Percentiles rank a stretch among this genome's conserved stretches.
phyloP scores from a whole-genome alignment of 495 filamentous ascomycete genomes.

The Penicillium verhagenii region DNA sequence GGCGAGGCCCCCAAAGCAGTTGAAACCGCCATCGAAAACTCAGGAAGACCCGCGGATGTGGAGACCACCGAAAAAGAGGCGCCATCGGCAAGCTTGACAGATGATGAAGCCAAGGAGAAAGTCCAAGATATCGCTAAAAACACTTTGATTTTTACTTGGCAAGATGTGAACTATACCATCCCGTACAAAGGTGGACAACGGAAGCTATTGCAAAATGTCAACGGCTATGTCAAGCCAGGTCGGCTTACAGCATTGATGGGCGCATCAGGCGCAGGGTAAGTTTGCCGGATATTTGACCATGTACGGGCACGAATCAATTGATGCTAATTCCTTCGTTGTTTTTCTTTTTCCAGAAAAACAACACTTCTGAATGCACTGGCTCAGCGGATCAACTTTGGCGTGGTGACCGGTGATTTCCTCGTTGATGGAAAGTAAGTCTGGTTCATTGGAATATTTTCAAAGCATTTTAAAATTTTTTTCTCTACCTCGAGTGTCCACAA shows the following conservation, averaged over 20 bases:
- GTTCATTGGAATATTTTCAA: background rate
- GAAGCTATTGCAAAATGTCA: conserved; percentile 59
- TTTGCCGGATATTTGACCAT: background rate
- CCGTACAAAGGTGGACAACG: conserved; percentile 58
- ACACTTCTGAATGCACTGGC: conserved; percentile 56
- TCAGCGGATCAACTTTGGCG: conserved; percentile 54
- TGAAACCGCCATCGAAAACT: conserved; percentile 39
- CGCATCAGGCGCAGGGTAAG: conserved; percentile 61
- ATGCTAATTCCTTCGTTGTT: no score
- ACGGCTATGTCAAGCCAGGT: conserved; percentile 70
- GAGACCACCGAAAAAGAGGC: conserved; percentile 41
- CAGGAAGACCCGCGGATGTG: conserved; percentile 41
- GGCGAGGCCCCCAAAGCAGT: conserved; percentile 57
- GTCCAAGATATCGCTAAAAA: conserved; percentile 54
- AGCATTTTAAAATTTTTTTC: background rate
- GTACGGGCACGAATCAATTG: background rate
- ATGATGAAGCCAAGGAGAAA: conserved; percentile 25
- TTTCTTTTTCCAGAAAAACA: conserved; percentile 43
- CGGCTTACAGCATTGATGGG: conserved; percentile 71
- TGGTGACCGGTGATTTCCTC: conserved; percentile 49
- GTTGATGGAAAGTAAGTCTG: conserved; percentile 50
- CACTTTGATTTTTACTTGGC: conserved; percentile 72
- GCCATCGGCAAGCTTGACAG: conserved; percentile 17
- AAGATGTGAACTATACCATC: conserved; percentile 74
- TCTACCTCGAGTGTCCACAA: no score